Evolutionary conservation across 225 moss, liverwort and hornwort genomes (phyloP), one percentile per base, ranked within the genome.

Genomic region (Thuidium tamariscinum): DNA sequence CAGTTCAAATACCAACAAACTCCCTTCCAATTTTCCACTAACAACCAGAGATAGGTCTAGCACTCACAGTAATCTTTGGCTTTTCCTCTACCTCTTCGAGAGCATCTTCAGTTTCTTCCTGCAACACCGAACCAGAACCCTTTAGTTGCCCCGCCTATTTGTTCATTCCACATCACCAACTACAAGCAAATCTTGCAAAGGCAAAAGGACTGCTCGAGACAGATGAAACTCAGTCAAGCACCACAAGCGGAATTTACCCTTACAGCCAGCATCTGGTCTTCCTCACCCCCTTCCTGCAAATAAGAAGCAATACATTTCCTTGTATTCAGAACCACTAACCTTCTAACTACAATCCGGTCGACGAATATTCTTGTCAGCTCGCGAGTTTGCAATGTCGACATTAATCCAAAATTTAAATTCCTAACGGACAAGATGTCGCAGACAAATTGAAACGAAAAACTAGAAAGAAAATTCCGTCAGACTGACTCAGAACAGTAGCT

Each of bases 41-140:
- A 82, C 27, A 71, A 77, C 4, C 22, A 77, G 76, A 81, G 64
- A 81, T 32, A n/a, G 9, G 44, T 57, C 72, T 49, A 48, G 51
- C 72, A 83, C 89, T 89, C 88, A 95, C 97, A 82, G 97, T 94
- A 52, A 98, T 91, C 88, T 95, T 98, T 62, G 91, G 86, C 76
- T 91, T 91, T 81, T 87, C 91, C 80, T 92, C 94, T 89, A 95
- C 96, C 90, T 91, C 92, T 62, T 85, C 88, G 7, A 82, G 65
- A 49, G 90, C 74, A 52, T 92, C 93, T 52, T 87, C 92, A 78
- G 64, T 25, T 75, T 89, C 92, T 82, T 91, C 92, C 92, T 92
- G 88, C 86, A 66, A 77, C 7, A 30, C 83, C 86, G 55, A 86
- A 78, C 57, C 39, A 77, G 66, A 49, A 82, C 16, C 70, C 59